These are phyloP conservation scores for Suhomyces sp. DNA, from an alignment of 805 yeast species.

Conservation along the genomic window DNA sequence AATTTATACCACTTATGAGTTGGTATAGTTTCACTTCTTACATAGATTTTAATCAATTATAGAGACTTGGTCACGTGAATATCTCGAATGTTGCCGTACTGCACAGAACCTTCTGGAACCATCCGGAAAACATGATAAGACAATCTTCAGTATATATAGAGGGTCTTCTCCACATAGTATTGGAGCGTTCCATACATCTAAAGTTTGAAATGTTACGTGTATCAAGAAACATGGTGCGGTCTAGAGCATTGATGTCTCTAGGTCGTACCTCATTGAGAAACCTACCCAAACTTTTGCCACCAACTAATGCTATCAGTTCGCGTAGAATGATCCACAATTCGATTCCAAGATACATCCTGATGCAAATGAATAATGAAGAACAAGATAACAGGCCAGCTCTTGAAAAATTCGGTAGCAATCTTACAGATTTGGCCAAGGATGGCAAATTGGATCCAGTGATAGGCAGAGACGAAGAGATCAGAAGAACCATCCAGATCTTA, in stretches of 20 bases:
- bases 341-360: slow-evolving; percentile 26
- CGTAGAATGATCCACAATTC: slow-evolving; percentile 17
- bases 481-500: slow-evolving; percentile 87
- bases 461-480: slow-evolving; percentile 93
- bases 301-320: background rate
- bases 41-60: background rate
- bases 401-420: slow-evolving; percentile 79
- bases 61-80: background rate
- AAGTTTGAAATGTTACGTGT: slow-evolving; percentile 1
- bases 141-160: background rate
- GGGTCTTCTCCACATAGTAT: background rate
- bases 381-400: slow-evolving; percentile 66
- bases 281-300: background rate
- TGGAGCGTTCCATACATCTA: background rate
- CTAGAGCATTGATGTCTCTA: background rate
- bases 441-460: slow-evolving; percentile 96
- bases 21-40: background rate
- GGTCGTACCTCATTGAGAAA: background rate
- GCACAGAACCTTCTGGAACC: slow-evolving; percentile 15
- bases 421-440: slow-evolving; percentile 80
- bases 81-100: background rate
- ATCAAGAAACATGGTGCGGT: background rate
- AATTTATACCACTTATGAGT: too few relatives aligned
- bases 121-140: background rate
- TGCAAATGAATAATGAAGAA: slow-evolving; percentile 41